Evolutionary conservation across 805 yeast species (phyloP).

Genomic region (Saccharomyces kudriavzevii): DNA sequence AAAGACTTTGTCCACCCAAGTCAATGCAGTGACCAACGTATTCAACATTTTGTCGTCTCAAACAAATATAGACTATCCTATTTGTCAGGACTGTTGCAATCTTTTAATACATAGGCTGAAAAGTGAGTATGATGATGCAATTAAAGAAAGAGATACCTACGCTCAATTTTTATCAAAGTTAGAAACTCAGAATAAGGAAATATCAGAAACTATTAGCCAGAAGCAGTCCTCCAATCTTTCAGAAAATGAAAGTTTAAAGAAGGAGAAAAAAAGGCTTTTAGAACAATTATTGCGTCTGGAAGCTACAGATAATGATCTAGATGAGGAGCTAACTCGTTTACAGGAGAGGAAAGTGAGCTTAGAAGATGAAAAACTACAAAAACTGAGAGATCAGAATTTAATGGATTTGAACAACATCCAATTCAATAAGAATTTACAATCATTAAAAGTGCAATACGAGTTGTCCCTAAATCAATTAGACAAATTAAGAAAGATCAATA

Average conservation of each 20-base stretch:
- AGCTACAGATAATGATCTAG: slow-evolving; percentile 36
- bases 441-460: slow-evolving; percentile 55
- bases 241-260: slow-evolving; percentile 28
- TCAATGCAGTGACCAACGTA: slow-evolving; percentile 50
- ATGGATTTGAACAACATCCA: slow-evolving; percentile 45
- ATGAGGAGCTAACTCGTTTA: slow-evolving; percentile 42
- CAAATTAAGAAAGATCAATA: slow-evolving; percentile 64
- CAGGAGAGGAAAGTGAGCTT: slow-evolving; percentile 39
- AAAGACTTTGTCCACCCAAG: slow-evolving; percentile 38
- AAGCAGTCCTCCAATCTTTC: background rate
- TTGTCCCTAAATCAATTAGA: slow-evolving; percentile 59
- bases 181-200: slow-evolving; percentile 47
- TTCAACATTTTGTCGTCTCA: slow-evolving; percentile 66
- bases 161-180: slow-evolving; percentile 63
- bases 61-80: slow-evolving; percentile 75
- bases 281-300: slow-evolving; percentile 24
- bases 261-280: slow-evolving; percentile 16
- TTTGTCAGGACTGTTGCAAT: slow-evolving; percentile 80
- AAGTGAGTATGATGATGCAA: slow-evolving; percentile 59
- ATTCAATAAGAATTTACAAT: slow-evolving; percentile 48
- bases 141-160: slow-evolving; percentile 73
- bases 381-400: slow-evolving; percentile 39
- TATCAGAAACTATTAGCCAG: slow-evolving; percentile 31
- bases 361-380: slow-evolving; percentile 38
- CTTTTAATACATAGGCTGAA: slow-evolving; percentile 56